Evolutionary conservation across 495 filamentous ascomycete genomes (phyloP), one percentile per base, ranked within the genome.

Genomic region (Xylaria bambusicola): DNA sequence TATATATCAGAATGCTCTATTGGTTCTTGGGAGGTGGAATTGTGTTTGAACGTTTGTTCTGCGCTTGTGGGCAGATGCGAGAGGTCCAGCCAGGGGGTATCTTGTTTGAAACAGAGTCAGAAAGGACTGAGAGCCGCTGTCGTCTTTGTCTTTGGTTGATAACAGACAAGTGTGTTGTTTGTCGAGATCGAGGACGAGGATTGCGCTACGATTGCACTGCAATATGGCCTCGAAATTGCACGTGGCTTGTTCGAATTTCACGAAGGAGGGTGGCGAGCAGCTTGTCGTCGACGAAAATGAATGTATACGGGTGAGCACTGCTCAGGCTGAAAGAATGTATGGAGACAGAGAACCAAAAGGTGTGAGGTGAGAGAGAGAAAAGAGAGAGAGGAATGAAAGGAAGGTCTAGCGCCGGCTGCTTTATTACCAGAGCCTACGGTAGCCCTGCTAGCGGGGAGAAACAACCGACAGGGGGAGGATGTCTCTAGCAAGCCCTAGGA

Each of bases 261-360:
- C 61, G 63, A 70, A 70, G 64, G 67, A 70, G 45, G 52, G 67
- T 64, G 33, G 52, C 20, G 52, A 62, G 66, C 57, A 66, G 60
- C 55, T 64, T 47, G 62, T 60, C 21, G 48, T n/a, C 35, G 52
- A 23, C 56, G 70, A 35, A 52, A 60, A 73, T 58, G 72, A 72
- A 72, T 70, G 72, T 66, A 69, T 66, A 65, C 61, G 62, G 35
- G 67, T 66, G 73, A 75, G 75, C 73, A 61, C 66, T 66, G 71
- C 65, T 72, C 66, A 60, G 49, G 52, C 67, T 62, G 70, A 77
- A 70, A 54, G 71, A 75, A 73, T 69, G 74, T 59, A 66, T 51
- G 63, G 63, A 52, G 49, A 66, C 66, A 42, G 63, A 52, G 61
- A 61, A 61, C 52, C 56, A 63, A 48, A 52, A 55, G 63, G 58